phyloP scores from a whole-genome alignment of 805 yeast species.

The Ogataea salicorniae region DNA sequence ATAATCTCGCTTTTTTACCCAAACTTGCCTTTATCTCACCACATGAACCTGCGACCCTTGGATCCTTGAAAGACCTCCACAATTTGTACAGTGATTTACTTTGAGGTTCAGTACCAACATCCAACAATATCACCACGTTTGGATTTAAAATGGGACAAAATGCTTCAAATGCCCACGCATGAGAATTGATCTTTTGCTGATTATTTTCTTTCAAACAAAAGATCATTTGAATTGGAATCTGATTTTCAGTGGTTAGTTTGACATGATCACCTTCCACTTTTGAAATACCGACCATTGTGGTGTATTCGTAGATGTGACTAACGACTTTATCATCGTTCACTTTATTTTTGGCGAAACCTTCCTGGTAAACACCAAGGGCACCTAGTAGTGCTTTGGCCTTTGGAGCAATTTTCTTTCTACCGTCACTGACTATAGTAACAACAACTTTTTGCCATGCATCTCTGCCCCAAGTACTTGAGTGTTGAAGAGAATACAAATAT shows the following conservation, averaged over 20 bases:
- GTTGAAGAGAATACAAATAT: slow-evolving; percentile 60
- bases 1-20: slow-evolving; percentile 45
- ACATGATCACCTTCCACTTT: slow-evolving; percentile 52
- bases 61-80: slow-evolving; percentile 79
- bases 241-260: slow-evolving; percentile 59
- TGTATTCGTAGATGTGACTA: slow-evolving; percentile 90
- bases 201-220: slow-evolving; percentile 90
- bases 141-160: slow-evolving; percentile 82
- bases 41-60: slow-evolving; percentile 94
- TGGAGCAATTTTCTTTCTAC: slow-evolving; percentile 77
- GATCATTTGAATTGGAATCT: slow-evolving; percentile 78
- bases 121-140: slow-evolving; percentile 74
- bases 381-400: slow-evolving; percentile 76
- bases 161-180: slow-evolving; percentile 95
- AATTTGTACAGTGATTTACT: slow-evolving; percentile 78
- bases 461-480: slow-evolving; percentile 82
- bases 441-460: slow-evolving; percentile 94
- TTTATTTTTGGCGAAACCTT: slow-evolving; percentile 89
- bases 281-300: slow-evolving; percentile 84
- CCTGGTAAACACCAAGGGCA: slow-evolving; percentile 88
- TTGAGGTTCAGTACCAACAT: slow-evolving; percentile 93
- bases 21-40: slow-evolving; percentile 90
- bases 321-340: slow-evolving; percentile 78
- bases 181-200: slow-evolving; percentile 87
- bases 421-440: slow-evolving; percentile 86